Evolutionary conservation across 352 stramenopile genomes (phyloP).

Genomic region (Plasmopara viticola): DNA sequence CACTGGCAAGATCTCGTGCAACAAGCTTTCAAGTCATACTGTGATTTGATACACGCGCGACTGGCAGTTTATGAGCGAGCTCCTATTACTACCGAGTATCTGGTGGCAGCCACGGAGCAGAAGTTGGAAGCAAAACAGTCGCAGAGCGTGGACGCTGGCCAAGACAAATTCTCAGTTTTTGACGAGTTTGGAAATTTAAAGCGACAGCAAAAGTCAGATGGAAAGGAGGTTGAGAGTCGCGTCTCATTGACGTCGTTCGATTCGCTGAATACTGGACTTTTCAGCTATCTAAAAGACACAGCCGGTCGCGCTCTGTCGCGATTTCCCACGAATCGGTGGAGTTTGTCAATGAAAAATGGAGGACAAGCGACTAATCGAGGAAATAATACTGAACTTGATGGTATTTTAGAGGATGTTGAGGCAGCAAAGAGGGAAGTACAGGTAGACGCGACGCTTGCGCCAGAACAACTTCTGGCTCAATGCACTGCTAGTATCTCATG

Average conservation of each 20-base stretch:
- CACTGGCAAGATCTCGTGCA: slow-evolving; percentile 62
- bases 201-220: slow-evolving; percentile 26
- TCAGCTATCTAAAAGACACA: slow-evolving; percentile 70
- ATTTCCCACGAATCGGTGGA: slow-evolving; percentile 28
- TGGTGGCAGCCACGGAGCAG: slow-evolving; percentile 63
- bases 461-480: slow-evolving; percentile 43
- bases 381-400: slow-evolving; percentile 18
- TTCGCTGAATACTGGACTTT: slow-evolving; percentile 61
- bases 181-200: slow-evolving; percentile 81
- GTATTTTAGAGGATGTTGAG: slow-evolving; percentile 44
- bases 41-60: slow-evolving; percentile 49
- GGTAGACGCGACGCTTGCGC: slow-evolving; percentile 17
- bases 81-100: slow-evolving; percentile 50
- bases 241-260: slow-evolving; percentile 6
- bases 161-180: slow-evolving; percentile 60
- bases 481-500: slow-evolving; percentile 42
- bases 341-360: slow-evolving; percentile 10
- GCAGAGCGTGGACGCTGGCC: slow-evolving; percentile 44
- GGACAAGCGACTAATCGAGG: slow-evolving; percentile 7
- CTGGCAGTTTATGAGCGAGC: slow-evolving; percentile 54
- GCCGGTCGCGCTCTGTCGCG: slow-evolving; percentile 53
- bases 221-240: slow-evolving; percentile 5
- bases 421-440: slow-evolving; percentile 27
- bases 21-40: slow-evolving; percentile 50
- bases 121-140: slow-evolving; percentile 44